Conservation (phyloP, 2,329 filamentous ascomycete genomes). For the Lachnellula occidentalis region DNA sequence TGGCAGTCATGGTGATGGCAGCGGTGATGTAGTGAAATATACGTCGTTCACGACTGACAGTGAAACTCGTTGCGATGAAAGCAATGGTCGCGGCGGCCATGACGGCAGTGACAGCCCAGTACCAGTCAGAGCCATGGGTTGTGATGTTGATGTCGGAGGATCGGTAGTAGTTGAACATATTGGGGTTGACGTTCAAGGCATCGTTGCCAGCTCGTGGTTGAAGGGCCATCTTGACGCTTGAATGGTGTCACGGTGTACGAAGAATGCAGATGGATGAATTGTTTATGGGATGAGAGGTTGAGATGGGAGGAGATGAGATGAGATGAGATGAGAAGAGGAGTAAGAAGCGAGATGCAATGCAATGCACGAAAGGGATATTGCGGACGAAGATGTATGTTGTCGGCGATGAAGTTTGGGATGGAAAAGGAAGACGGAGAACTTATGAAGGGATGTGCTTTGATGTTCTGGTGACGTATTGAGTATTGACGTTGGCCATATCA, state of each 20-base stretch:
- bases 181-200: constrained; percentile 21
- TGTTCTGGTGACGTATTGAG: too few species aligned
- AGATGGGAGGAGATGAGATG: neutral
- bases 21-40: constrained; percentile 62
- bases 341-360: too few species aligned
- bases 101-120: constrained; percentile 55
- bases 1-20: constrained; percentile 50
- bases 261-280: neutral
- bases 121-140: constrained; percentile 54
- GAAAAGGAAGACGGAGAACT: neutral
- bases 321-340: neutral
- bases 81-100: constrained; percentile 50
- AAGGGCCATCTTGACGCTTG: constrained; percentile 7
- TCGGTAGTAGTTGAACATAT: constrained; percentile 20
- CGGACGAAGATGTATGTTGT: neutral
- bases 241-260: neutral
- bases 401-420: neutral
- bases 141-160: constrained; percentile 52
- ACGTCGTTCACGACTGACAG: constrained; percentile 49
- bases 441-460: neutral
- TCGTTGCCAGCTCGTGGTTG: constrained; percentile 12
- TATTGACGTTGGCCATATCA: too few species aligned
- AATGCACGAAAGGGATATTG: neutral
- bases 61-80: constrained; percentile 47
- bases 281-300: neutral